Evolutionary conservation across 768 basidiomycete species (phyloP).

Genomic region (Suillus luteus): DNA sequence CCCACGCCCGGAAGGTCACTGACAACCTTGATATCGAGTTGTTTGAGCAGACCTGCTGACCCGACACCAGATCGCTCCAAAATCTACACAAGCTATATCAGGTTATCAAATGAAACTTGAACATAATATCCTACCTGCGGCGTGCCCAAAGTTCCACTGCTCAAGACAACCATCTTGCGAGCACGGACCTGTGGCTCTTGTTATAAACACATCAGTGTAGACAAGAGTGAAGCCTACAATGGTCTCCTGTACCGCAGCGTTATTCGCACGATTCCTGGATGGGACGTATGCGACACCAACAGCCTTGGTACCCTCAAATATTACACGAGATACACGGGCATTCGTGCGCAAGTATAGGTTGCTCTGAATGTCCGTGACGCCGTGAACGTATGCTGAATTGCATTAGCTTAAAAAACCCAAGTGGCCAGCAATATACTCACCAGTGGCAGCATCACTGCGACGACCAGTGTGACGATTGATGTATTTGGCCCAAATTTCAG

Average conservation of each 20-base stretch:
- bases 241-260: slow-evolving; percentile 55
- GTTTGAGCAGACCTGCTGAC: slow-evolving; percentile 51
- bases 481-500: slow-evolving; percentile 79
- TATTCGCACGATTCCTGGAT: slow-evolving; percentile 57
- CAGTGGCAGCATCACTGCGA: slow-evolving; percentile 71
- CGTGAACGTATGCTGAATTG: slow-evolving; percentile 61
- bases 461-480: slow-evolving; percentile 74
- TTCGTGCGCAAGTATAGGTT: slow-evolving; percentile 71
- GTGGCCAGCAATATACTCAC: slow-evolving; percentile 31
- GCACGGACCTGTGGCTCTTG: slow-evolving; percentile 43
- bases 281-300: slow-evolving; percentile 73
- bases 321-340: slow-evolving; percentile 65
- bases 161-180: slow-evolving; percentile 66
- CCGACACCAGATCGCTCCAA: slow-evolving; percentile 75
- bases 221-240: slow-evolving; percentile 37
- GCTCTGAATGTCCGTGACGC: slow-evolving; percentile 66
- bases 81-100: slow-evolving; percentile 40
- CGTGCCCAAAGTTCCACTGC: slow-evolving; percentile 67
- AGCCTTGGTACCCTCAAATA: slow-evolving; percentile 72
- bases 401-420: neutral
- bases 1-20: slow-evolving; percentile 73
- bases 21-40: slow-evolving; percentile 60
- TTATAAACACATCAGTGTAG: slow-evolving; percentile 5
- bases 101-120: neutral
- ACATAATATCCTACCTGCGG: slow-evolving; percentile 42